A percentile compares a stretch with the other conserved stretches of the same genome.
These are phyloP conservation scores for Colletotrichum chrysophilum DNA, from an alignment of 2,329 filamentous ascomycete species.

Conservation along the genomic window DNA sequence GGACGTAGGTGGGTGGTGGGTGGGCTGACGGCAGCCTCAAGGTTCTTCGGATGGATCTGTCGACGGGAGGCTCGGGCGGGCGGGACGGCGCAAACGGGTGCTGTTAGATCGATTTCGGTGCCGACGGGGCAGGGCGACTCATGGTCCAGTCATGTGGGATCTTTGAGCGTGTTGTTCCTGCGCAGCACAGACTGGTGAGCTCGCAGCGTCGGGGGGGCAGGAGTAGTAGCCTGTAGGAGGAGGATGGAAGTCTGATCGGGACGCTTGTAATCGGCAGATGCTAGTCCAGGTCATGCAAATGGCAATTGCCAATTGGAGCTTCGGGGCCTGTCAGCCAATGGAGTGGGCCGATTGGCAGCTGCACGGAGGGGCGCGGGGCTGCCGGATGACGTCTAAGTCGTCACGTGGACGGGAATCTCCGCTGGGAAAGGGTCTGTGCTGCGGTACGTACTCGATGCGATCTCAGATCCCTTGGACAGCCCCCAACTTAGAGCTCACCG, in stretches of 20 bases:
- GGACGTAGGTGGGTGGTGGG: neutral
- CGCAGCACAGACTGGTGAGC: constrained; percentile 10
- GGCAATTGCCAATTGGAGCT: constrained; percentile 4
- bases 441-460: neutral
- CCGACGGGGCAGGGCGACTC: constrained; percentile 5
- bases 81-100: neutral
- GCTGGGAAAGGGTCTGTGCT: neutral
- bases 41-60: constrained; percentile 5
- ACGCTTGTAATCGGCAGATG: neutral
- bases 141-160: constrained; percentile 14
- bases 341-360: neutral
- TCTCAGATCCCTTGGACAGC: neutral
- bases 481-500: neutral
- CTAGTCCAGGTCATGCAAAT: neutral
- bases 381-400: neutral
- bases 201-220: neutral
- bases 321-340: neutral
- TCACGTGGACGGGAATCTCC: neutral
- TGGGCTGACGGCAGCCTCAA: constrained; percentile 4
- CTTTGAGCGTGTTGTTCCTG: neutral
- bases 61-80: constrained; percentile 15
- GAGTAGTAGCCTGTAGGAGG: neutral
- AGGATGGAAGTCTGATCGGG: constrained; percentile 9
- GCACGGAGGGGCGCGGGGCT: neutral
- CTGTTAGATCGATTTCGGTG: constrained; percentile 8